These are phyloP conservation scores for Lasiodiplodia sp. DNA, from an alignment of 2,329 filamentous ascomycete species.

Conservation along the genomic window DNA sequence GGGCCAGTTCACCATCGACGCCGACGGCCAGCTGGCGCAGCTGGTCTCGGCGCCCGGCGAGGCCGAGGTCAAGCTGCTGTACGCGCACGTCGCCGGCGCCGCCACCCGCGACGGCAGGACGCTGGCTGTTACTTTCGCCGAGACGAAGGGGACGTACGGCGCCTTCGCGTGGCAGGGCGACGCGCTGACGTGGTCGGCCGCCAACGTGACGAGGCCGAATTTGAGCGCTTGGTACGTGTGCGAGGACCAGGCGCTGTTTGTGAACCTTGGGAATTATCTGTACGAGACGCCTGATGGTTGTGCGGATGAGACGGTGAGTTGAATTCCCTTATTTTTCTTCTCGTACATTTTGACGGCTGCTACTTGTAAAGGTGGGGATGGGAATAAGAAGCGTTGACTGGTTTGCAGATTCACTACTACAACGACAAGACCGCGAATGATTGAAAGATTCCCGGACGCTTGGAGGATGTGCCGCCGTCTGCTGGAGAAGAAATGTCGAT, in stretches of 20 bases:
- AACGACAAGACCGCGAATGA: slow-evolving; percentile 45
- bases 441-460: not conserved
- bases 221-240: slow-evolving; percentile 67
- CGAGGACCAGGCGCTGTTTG: slow-evolving; percentile 58
- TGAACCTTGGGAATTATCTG: slow-evolving; percentile 66
- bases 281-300: slow-evolving; percentile 66
- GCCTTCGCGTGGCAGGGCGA: slow-evolving; percentile 66
- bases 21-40: slow-evolving; percentile 63
- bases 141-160: slow-evolving; percentile 61
- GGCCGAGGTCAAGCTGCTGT: slow-evolving; percentile 47
- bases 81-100: slow-evolving; percentile 40
- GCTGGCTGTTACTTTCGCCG: slow-evolving; percentile 60
- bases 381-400: not conserved
- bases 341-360: not conserved
- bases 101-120: slow-evolving; percentile 41
- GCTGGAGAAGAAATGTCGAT: too few relatives aligned
- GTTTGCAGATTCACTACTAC: slow-evolving; percentile 45
- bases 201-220: slow-evolving; percentile 61
- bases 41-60: slow-evolving; percentile 57
- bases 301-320: slow-evolving; percentile 59
- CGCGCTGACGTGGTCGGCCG: slow-evolving; percentile 61
- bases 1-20: slow-evolving; percentile 63
- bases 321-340: not conserved
- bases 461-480: too few relatives aligned
- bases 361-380: not conserved